These are phyloP conservation scores for Arthrinium phaeospermum DNA, from an alignment of 2,329 filamentous ascomycete genomes.

Conservation along the genomic window DNA sequence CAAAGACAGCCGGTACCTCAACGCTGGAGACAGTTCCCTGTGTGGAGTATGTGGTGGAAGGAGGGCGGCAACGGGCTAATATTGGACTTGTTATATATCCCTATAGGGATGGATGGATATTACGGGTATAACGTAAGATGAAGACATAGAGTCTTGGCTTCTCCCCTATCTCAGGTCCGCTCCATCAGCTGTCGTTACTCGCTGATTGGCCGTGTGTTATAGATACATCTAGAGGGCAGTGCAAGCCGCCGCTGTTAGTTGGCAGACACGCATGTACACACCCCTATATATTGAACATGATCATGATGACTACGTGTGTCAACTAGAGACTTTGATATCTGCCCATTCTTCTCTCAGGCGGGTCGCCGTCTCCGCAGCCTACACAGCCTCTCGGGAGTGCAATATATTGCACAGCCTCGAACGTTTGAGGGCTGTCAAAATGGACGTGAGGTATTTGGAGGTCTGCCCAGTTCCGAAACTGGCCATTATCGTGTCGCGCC, in stretches of 20 bases:
- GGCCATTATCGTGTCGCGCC: neutral
- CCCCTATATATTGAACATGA: neutral
- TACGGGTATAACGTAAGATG: neutral
- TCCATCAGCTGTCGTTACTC: neutral
- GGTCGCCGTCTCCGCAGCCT: neutral
- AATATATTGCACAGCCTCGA: neutral
- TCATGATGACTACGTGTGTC: neutral
- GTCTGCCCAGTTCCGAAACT: neutral
- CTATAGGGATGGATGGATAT: neutral
- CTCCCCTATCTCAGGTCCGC: neutral
- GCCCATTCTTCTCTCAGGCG: neutral
- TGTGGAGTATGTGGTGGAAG: conserved; percentile 72
- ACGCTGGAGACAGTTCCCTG: conserved; percentile 70
- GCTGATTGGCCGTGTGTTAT: neutral
- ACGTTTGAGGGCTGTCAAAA: neutral
- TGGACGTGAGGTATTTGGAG: neutral
- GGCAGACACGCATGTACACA: neutral
- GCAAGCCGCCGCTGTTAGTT: neutral
- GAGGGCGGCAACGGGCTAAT: conserved; percentile 26
- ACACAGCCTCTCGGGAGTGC: conserved; percentile 1
- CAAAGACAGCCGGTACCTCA: conserved; percentile 63
- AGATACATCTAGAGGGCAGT: neutral
- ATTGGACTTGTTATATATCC: neutral
- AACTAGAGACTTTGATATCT: neutral
- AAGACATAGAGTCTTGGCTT: neutral